Percentiles rank a stretch among this genome's conserved stretches.
Evolutionary conservation across 306 rosid species (phyloP).

Genomic region (Pyrus pyrifolia): DNA sequence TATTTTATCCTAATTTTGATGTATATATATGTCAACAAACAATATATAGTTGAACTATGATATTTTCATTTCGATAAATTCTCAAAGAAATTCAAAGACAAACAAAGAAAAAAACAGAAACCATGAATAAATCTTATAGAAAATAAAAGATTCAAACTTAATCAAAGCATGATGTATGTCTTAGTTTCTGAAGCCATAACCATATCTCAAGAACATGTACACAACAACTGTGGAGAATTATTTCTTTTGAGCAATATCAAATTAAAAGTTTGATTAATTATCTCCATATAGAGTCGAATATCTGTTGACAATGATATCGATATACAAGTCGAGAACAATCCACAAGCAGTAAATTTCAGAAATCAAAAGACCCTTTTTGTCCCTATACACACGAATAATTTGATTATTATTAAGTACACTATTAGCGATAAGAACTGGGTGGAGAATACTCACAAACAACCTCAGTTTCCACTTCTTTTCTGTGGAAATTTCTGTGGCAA

Average conservation of each 20-base stretch:
- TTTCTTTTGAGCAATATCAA: neutral
- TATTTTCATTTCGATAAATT: neutral
- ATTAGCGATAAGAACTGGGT: constrained; percentile 24
- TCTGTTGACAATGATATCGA: neutral
- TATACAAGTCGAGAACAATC: neutral
- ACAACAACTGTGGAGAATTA: neutral
- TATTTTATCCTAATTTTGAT: neutral
- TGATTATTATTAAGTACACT: neutral
- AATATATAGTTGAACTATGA: neutral
- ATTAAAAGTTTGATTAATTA: neutral
- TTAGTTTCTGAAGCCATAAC: neutral
- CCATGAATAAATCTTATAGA: neutral
- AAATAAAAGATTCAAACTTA: neutral
- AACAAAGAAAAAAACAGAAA: neutral
- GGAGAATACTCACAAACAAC: constrained; percentile 93
- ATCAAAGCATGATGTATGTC: neutral
- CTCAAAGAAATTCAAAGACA: neutral
- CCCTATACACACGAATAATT: neutral
- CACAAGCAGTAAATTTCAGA: constrained; percentile 6
- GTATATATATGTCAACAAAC: neutral
- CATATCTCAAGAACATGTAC: neutral
- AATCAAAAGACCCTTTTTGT: neutral
- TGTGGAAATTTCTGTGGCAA: constrained; percentile 80
- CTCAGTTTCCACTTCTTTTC: constrained; percentile 72
- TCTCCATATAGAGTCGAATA: neutral